phyloP scores from a whole-genome alignment of 169 alveolate genomes.

The Plasmodium coatneyi region DNA sequence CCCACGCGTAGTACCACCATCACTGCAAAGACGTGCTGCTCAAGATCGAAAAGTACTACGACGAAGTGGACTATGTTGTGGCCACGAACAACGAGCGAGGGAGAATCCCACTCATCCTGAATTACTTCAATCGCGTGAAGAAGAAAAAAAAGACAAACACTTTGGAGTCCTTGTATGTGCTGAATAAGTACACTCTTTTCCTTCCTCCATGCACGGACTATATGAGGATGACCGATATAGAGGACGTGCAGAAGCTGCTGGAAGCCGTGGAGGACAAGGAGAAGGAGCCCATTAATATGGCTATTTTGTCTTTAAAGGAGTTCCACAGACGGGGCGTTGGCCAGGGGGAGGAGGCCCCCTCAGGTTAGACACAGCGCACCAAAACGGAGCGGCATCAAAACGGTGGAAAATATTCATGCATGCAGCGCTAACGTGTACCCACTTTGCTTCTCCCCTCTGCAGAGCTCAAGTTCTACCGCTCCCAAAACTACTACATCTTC shows the following conservation, averaged over 20 bases:
- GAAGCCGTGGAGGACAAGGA: neutral
- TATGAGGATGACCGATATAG: conserved; percentile 50
- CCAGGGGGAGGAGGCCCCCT: neutral
- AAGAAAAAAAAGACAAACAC: conserved; percentile 56
- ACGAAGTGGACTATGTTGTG: conserved; percentile 69
- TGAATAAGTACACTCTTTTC: conserved; percentile 62
- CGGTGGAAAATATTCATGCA: neutral
- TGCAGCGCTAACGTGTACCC: neutral
- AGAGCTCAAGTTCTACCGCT: conserved; percentile 35
- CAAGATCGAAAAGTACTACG: conserved; percentile 40
- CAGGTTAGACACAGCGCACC: neutral
- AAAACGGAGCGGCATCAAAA: neutral
- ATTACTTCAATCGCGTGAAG: conserved; percentile 53
- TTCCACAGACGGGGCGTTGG: neutral
- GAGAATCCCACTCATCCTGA: conserved; percentile 39
- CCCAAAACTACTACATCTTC: conserved; percentile 35
- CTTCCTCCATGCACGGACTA: conserved; percentile 42
- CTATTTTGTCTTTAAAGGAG: conserved; percentile 18
- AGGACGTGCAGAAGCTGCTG: conserved; percentile 26
- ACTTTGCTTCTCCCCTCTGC: neutral
- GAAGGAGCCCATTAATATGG: conserved; percentile 18
- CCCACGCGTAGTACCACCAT: conserved; percentile 18
- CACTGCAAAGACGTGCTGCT: conserved; percentile 57
- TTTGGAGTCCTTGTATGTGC: conserved; percentile 49
- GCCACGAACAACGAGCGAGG: conserved; percentile 67